phyloP scores from a whole-genome alignment of 140 eudicot species.

The Anethum foeniculum region DNA sequence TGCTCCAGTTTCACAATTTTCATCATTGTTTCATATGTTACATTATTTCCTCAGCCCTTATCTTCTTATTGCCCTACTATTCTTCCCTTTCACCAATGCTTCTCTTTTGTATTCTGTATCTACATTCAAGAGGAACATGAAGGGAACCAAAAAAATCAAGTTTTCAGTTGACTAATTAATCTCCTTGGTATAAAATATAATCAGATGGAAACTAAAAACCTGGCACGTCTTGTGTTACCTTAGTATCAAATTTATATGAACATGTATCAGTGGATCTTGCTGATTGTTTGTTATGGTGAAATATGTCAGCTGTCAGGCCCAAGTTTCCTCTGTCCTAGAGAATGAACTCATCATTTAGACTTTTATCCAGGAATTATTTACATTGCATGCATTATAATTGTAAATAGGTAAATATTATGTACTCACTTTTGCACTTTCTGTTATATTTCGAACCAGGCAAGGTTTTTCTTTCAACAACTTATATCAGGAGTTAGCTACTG shows the following conservation, averaged over 20 bases:
- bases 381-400: background rate
- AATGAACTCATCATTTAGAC: background rate
- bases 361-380: background rate
- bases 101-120: background rate
- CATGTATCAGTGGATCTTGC: background rate
- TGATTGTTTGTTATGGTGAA: background rate
- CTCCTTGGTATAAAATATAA: background rate
- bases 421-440: background rate
- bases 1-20: background rate
- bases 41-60: background rate
- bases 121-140: background rate
- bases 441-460: constrained; percentile 42
- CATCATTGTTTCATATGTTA: background rate
- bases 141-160: background rate
- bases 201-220: background rate
- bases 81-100: background rate
- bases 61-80: background rate
- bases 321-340: background rate
- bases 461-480: constrained; percentile 90
- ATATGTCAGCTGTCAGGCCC: constrained; percentile 2
- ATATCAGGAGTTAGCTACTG: constrained; percentile 92
- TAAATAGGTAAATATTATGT: background rate
- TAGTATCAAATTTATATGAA: background rate
- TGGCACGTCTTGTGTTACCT: background rate
- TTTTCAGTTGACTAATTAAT: background rate